Conservation (phyloP, 805 yeast genomes). For the Blastobotrys terrestris region DNA sequence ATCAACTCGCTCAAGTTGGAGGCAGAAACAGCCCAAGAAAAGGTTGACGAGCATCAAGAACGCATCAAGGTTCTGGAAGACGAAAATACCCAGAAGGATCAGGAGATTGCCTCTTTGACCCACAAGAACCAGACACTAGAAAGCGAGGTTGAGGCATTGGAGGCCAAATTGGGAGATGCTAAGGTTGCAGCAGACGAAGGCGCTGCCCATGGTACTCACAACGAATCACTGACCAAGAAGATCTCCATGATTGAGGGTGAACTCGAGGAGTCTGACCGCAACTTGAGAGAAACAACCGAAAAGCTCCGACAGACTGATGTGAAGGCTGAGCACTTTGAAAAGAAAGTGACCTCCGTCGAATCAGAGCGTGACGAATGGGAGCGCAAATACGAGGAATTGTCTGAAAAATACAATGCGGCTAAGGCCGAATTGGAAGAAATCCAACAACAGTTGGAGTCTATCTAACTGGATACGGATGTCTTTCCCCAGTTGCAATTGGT, state of each 20-base stretch:
- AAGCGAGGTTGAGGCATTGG: conserved; percentile 68
- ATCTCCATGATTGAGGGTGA: conserved; percentile 84
- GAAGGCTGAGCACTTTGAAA: conserved; percentile 92
- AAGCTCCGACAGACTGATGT: conserved; percentile 93
- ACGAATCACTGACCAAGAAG: conserved; percentile 88
- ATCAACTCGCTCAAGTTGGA: conserved; percentile 84
- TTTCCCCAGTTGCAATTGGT: neutral
- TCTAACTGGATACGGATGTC: conserved; percentile 22
- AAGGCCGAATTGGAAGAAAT: conserved; percentile 95
- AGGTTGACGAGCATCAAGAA: conserved; percentile 78
- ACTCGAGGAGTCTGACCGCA: conserved; percentile 82
- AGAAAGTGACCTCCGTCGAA: conserved; percentile 88
- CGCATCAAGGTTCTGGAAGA: conserved; percentile 88
- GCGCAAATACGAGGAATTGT: conserved; percentile 81
- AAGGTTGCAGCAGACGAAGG: conserved; percentile 89
- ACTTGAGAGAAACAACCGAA: conserved; percentile 87
- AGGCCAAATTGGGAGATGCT: conserved; percentile 63
- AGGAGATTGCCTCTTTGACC: conserved; percentile 86
- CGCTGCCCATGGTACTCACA: conserved; percentile 77
- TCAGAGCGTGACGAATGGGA: conserved; percentile 88
- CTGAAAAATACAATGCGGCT: conserved; percentile 73
- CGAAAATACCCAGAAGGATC: conserved; percentile 86
- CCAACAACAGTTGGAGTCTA: conserved; percentile 84
- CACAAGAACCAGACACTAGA: conserved; percentile 89
- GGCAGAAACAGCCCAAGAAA: conserved; percentile 96